These are phyloP conservation scores for Fusarium succisae DNA, from an alignment of 2,329 filamentous ascomycete genomes.

Conservation along the genomic window DNA sequence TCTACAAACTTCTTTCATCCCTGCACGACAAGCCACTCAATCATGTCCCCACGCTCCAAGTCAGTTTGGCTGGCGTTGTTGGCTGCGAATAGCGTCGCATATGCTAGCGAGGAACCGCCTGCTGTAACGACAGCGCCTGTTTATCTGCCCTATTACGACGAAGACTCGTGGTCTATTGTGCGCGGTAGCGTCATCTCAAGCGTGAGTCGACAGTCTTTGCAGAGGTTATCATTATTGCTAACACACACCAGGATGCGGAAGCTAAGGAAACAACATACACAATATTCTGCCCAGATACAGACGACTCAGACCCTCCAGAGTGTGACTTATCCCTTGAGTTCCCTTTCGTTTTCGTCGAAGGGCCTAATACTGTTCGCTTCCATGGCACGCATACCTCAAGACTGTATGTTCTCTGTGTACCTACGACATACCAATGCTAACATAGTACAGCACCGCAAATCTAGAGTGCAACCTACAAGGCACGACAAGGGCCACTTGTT, in stretches of 20 bases:
- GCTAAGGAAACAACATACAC: conserved; percentile 56
- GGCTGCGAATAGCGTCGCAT: conserved; percentile 37
- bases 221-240: neutral
- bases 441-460: conserved; percentile 51
- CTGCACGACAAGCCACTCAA: conserved; percentile 3
- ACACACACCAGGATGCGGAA: conserved; percentile 37
- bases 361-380: conserved; percentile 55
- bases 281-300: conserved; percentile 57
- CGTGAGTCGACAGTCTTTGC: conserved; percentile 43
- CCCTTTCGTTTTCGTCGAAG: conserved; percentile 59
- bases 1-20: conserved; percentile 3
- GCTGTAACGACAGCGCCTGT: conserved; percentile 55
- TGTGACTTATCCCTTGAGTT: conserved; percentile 58
- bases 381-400: conserved; percentile 55
- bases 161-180: conserved; percentile 55
- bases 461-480: conserved; percentile 55
- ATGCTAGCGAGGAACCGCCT: conserved; percentile 32
- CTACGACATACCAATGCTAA: neutral
- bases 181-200: conserved; percentile 57
- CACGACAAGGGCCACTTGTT: conserved; percentile 57
- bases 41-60: conserved; percentile 25
- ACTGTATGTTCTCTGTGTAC: conserved; percentile 47
- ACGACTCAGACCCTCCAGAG: conserved; percentile 50
- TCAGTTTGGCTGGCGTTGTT: conserved; percentile 40
- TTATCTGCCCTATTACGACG: conserved; percentile 55